Base-by-base conservation (phyloP, 192 early-diverging fungal species). In the Geranomyces variabilis region DNA sequence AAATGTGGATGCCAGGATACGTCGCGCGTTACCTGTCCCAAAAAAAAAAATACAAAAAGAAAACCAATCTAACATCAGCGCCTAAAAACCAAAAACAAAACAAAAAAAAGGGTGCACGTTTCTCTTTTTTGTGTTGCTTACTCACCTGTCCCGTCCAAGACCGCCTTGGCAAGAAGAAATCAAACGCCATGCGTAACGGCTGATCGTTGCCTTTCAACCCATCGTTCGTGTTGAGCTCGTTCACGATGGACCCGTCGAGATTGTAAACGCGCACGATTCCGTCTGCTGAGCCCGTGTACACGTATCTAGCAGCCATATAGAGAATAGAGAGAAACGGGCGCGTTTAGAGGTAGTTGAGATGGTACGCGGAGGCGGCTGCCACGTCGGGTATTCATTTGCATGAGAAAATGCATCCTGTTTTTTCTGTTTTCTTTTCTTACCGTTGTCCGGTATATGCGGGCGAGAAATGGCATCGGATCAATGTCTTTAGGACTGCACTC, bases 401-500 rank as follows among this genome's bases (percentile, higher is more conserved):
- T n/a, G n/a, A n/a, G n/a, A n/a, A n/a, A n/a, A n/a, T n/a, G n/a
- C n/a, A n/a, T n/a, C n/a, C n/a, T n/a, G n/a, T n/a, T n/a, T n/a
- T n/a, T n/a, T n/a, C n/a, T 41, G 36, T 41, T 41, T 41, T 3
- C 36, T 41, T 15, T 26, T 7, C 51, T 53, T 41, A 70, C 68
- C 75, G 77, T 62, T 90, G 84, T 0, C 86, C 86, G 10, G 86
- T 91, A 29, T 74, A 65, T 4, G 28, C 59, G 0, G 90, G 90
- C 12, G 88, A 87, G 58, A 88, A 92, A 67, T 90, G 85, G 66
- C 90, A 90, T 47, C 90, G 82, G 48, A 92, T 92, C 30, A 92
- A 63, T 0, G 90, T 92, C 49, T 81, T 68, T 5, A 92, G 64
- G 1, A 92, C 69, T 71, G 34, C 26, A 43, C 15, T n/a, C n/a